Base-by-base conservation (phyloP, 257 asterid genomes). In the Eucommia ulmoides region DNA sequence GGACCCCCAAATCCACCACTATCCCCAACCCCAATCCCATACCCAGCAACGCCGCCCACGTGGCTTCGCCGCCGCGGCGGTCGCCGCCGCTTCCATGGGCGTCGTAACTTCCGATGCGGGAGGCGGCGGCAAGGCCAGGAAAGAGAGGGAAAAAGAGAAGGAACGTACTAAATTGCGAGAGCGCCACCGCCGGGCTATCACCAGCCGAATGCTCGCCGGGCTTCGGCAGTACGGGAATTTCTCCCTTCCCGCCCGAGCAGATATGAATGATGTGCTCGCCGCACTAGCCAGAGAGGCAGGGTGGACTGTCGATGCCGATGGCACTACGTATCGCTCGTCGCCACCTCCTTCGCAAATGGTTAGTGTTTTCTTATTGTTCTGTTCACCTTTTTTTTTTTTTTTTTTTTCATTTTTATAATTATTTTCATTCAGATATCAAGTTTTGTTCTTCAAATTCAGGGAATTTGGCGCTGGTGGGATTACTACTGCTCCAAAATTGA, bases 281-380 rank as follows among this genome's bases (percentile, higher is more conserved):
- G 80, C 93, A 21, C 84, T 81, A 18, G 93, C 93, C 33, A 72
- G 93, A 10, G 80, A 78, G 55, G 82, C 93, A 1, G 93, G 93
- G 20, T 81, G 88, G 88, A 70, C 68, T 7, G 88, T 81, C 2
- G 84, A 78, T 4, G 50, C 66, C 17, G 88, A 81, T 53, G 88
- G 93, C 55, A 81, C 82, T 52, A 78, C 93, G 49, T 81, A 64
- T 38, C 93, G 71, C 14, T 54, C 70, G 45, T 65, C 68, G 25
- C 75, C 76, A 19, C 60, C 62, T 15, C 77, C 56, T 20, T 60
- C 58, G 17, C 70, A 18, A 12, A 14, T 33, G 23, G 42, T 61
- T 42, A 18, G 20, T 42, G 20, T 3, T 7, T 6, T 6, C 4
- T 1, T 1, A 10, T 42, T 42, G 8, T 38, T 38, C n/a, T n/a